Evolutionary conservation across 2,329 filamentous ascomycete species (phyloP), one percentile per base, ranked within the genome.

Genomic region (Fusarium zealandicum): DNA sequence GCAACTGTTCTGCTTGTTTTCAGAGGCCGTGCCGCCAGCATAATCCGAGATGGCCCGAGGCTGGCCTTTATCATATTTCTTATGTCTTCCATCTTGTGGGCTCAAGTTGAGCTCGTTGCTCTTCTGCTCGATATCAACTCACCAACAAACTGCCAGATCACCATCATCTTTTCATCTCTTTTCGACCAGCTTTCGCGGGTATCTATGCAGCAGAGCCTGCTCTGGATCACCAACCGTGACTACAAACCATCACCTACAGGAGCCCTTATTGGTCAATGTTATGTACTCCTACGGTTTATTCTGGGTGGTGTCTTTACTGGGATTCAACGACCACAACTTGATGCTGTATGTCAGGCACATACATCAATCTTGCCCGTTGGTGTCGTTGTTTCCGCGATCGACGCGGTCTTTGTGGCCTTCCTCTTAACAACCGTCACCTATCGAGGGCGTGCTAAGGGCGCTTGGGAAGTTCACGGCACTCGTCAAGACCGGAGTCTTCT

Each of bases 21-120:
- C 57, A 80, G 73, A 66, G 77, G 78, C 61, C 75, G 81, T 75
- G 75, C 77, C 67, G 76, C 75, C 54, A 71, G 78, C 33, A 70
- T 83, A 54, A 76, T 82, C 68, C 77, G 80, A 71, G 81, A 85
- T 73, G 80, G 81, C 74, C 78, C 80, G 82, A 85, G 83, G 82
- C 83, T 86, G 82, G 82, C 79, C 82, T 82, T 86, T 81, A 73
- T 79, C 66, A 70, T 75, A 61, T 85, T 84, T 69, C 76, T 85
- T 65, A 56, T 77, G 20, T 75, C 77, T 51, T 75, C 80, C 25
- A 76, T 77, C 60, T 73, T 82, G 41, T 86, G 83, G 83, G 81
- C 82, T 39, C 71, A 80, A 33, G 68, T 76, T 56, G 78, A 77
- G 51, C 85, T 86, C 57, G 70, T 80, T 48, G 71, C 80, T 22